Conservation (phyloP, 1,139 yeast species). For the Spencermartinsiella ligniputridi region DNA sequence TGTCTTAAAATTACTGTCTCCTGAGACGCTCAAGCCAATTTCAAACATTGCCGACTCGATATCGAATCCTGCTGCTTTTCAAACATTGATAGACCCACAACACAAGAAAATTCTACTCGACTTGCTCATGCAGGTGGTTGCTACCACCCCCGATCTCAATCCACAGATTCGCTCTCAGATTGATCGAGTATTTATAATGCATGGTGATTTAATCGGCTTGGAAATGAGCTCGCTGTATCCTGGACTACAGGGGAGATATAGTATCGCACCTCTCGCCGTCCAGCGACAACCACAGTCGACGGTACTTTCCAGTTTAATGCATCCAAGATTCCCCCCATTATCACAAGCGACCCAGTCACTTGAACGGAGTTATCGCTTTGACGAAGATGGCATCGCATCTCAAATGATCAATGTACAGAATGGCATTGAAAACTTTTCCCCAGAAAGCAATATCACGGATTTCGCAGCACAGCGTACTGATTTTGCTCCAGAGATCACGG, state of each 20-base stretch:
- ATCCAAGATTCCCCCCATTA: conserved; percentile 72
- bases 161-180: conserved; percentile 61
- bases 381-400: background rate
- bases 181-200: conserved; percentile 51
- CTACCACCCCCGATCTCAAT: conserved; percentile 49
- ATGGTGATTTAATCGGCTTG: conserved; percentile 36
- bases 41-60: conserved; percentile 45
- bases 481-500: background rate
- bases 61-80: conserved; percentile 61
- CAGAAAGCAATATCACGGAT: background rate
- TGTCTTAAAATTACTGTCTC: background rate
- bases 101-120: conserved; percentile 41
- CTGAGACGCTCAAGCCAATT: background rate
- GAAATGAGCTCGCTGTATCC: conserved; percentile 56
- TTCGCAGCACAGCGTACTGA: background rate
- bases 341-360: conserved; percentile 1
- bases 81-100: conserved; percentile 37
- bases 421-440: background rate
- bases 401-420: background rate
- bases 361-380: background rate
- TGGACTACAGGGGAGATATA: conserved; percentile 51
- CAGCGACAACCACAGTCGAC: conserved; percentile 35
- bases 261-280: conserved; percentile 69
- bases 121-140: conserved; percentile 49
- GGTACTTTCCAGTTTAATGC: conserved; percentile 52